Base-by-base conservation (phyloP, 1,284 basidiomycete genomes). In the Ustilago trichophora region DNA sequence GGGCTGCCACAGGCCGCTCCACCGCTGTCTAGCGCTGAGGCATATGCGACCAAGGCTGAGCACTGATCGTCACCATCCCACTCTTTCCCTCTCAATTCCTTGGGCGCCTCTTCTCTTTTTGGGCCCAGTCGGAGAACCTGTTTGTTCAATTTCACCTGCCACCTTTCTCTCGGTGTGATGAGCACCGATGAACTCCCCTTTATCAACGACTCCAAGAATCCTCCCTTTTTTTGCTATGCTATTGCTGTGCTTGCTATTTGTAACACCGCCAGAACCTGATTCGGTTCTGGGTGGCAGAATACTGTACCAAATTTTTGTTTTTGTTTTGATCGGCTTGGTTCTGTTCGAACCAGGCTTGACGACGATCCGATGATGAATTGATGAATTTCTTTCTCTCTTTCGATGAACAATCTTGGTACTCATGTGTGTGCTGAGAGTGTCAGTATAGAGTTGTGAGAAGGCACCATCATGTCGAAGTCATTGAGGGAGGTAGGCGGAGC, bases 11-110 rank as follows among this genome's bases (percentile, higher is more conserved):
- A 37, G 4, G 53, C 47, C 13, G 38, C 37, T 7, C 25, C 42
- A 18, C 62, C 55, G 33, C 46, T 50, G 36, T 65, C 62, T 22
- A 58, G 62, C n/a, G 62, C 62, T 24, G 55, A 65, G 43, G 49
- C 54, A 13, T 65, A 65, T 47, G 54, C 60, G 15, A 35, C 27
- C 13, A 54, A 58, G 38, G 32, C 42, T 13, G 51, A 54, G 46
- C 47, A 46, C 34, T 55, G 19, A 41, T 26, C 37, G 16, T 21
- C 4, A 8, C 13, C 7, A 19, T 18, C 34, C 18, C 6, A 18
- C 34, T 8, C 8, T 18, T 36, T 16, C 32, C n/a, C 27, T 29
- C 27, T 29, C 13, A 7, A 29, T 13, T 32, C 5, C 42, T 11
- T 26, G 37, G 31, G 46, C 46, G 19, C 35, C 27, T 38, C 8